phyloP scores from a whole-genome alignment of 805 yeast species.

The Candida khao-thaluensis region DNA sequence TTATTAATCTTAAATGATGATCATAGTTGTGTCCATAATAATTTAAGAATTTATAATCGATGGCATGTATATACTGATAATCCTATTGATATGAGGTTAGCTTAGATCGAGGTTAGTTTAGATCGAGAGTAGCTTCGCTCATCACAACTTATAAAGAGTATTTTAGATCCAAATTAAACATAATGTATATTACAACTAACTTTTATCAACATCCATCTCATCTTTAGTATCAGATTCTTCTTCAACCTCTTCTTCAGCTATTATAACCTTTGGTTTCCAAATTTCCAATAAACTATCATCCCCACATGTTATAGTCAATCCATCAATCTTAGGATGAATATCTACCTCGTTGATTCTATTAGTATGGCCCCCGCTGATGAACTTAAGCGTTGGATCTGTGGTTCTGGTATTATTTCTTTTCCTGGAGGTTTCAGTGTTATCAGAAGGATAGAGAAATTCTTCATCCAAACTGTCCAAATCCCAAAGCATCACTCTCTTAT shows the following conservation, averaged over 20 bases:
- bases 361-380: constrained; percentile 88
- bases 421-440: constrained; percentile 37
- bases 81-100: constrained; percentile 9
- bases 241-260: constrained; percentile 36
- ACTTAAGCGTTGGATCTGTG: constrained; percentile 72
- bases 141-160: no score
- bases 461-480: constrained; percentile 60
- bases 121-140: no score
- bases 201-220: constrained; percentile 18
- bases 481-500: constrained; percentile 74
- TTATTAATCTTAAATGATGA: constrained; percentile 11
- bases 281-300: constrained; percentile 76
- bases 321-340: constrained; percentile 60
- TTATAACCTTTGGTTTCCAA: constrained; percentile 64
- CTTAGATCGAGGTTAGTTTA: no score
- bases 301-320: constrained; percentile 64
- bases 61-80: constrained; percentile 18
- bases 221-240: constrained; percentile 25
- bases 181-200: constrained; percentile 4
- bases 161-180: no score
- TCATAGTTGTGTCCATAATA: constrained; percentile 8
- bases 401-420: constrained; percentile 36
- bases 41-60: constrained; percentile 8
- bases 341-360: constrained; percentile 63
- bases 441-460: constrained; percentile 42